Evolutionary conservation across 371 early-diverging fungal genomes (phyloP), one percentile per base, ranked within the genome.

Genomic region (Apophysomyces trapeziformis): DNA sequence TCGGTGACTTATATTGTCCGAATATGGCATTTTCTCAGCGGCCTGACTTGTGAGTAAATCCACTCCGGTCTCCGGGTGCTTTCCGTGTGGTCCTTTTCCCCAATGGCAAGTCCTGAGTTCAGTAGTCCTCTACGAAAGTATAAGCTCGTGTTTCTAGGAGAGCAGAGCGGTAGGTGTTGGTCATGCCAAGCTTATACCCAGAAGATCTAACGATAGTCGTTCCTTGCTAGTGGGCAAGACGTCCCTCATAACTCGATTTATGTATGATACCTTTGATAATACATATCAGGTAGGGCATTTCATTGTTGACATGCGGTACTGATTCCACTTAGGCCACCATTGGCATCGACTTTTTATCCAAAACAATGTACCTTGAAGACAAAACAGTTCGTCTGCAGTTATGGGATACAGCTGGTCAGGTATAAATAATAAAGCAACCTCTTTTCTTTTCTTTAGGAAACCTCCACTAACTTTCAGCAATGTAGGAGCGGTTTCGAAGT

Each of bases 361-460:
- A 99, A 85, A 99, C 99, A 16, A 95, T 99, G 92, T 94, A 95
- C 74, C 80, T 99, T 58, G 98, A 97, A 68, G 97, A 96, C 77
- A 91, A 95, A 59, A 97, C 96, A 14, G 94, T 99, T 18, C 91
- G 99, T 58, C 87, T 99, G 60, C 99, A 99, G 84, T 89, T 99
- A 64, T 99, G 99, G 99, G 99, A 99, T 79, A 99, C 99, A 9
- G 99, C 99, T 45, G 99, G 99, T 26, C 99, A 99, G 87, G 96
- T 96, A 87, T 16, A 13, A 36, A 41, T 13, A 11, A 1, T 14
- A 38, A 4, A 50, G n/a, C 47, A 47, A n/a, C 11, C 7, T 11
- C 21, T 50, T 21, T 7, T 47, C n/a, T n/a, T n/a, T 46, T 50
- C 21, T 50, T 18, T 21, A 50, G 13, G 13, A 5, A 41, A 41